Conservation (phyloP, 352 stramenopile genomes). For the Phytophthora chlamydospora region DNA sequence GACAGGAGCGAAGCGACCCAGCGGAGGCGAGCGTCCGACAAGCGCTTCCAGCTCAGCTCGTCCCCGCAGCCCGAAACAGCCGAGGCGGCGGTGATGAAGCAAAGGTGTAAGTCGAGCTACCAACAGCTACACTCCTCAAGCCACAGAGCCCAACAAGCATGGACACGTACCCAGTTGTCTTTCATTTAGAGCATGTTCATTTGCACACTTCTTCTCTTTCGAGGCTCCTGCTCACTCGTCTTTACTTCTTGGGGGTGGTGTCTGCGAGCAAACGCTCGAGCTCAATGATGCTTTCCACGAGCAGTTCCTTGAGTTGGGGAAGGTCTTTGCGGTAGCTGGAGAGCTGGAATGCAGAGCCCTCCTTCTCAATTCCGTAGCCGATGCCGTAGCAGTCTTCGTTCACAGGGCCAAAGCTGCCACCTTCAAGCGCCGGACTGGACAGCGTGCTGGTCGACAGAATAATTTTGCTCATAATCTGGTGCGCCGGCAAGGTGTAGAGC, state of each 20-base stretch:
- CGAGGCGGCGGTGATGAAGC: constrained; percentile 36
- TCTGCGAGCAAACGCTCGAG: constrained; percentile 68
- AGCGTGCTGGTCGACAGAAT: constrained; percentile 92
- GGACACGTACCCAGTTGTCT: no score
- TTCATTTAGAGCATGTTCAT: background rate
- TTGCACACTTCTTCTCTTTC: constrained; percentile 1
- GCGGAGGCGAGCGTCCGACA: constrained; percentile 33
- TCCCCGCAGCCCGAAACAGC: constrained; percentile 49
- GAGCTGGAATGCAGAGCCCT: constrained; percentile 87
- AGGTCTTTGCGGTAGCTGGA: constrained; percentile 85
- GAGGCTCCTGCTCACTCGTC: background rate
- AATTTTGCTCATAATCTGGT: constrained; percentile 87
- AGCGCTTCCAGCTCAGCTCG: constrained; percentile 35
- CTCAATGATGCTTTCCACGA: constrained; percentile 76
- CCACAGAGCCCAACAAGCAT: no score
- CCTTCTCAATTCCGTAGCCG: constrained; percentile 87
- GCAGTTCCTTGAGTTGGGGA: constrained; percentile 70
- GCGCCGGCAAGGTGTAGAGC: constrained; percentile 82
- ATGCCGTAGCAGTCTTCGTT: constrained; percentile 91
- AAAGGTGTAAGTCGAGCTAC: background rate
- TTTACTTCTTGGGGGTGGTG: constrained; percentile 43
- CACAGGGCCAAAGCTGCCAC: constrained; percentile 90
- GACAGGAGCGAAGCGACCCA: constrained; percentile 39
- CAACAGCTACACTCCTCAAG: no score
- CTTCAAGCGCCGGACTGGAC: constrained; percentile 82